Evolutionary conservation across 148 eudicot species (phyloP), one percentile per base, ranked within the genome.

Genomic region (Hydrangea macrophylla): DNA sequence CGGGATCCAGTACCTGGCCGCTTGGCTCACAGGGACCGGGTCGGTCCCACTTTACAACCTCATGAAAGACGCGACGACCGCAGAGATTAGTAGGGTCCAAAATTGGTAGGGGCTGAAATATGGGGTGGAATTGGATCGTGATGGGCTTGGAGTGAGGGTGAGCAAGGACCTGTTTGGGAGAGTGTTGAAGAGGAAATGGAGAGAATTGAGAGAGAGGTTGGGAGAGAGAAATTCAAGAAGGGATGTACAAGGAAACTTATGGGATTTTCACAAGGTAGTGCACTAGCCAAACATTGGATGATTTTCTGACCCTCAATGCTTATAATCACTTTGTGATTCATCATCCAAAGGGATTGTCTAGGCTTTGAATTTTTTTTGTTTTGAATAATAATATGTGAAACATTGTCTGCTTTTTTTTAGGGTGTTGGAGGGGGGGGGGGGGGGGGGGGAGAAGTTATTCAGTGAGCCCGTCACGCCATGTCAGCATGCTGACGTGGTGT

Each of bases 51-150:
- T 90, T 18, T 90, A 90, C 77, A 87, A 90, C 83, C 92, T 90
- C 62, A 90, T 90, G 96, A 92, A 90, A 70, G 96, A 90, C 27
- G 96, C 96, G 0, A 92, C 96, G 1, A 90, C 96, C 3, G 96
- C 96, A 23, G 96, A 90, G 80, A 90, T 90, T 8, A 90, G 96
- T 81, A 68, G 96, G 18, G 90, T 83, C 18, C 96, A 90, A 75
- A 90, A 81, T 75, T 90, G 96, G 96, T 92, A 90, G 79, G 87
- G 96, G 96, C 32, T 90, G 67, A 90, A 81, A 54, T 90, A 90
- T 51, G 77, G 69, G 0, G 90, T 73, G 10, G 96, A 81, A 58
- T 58, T 90, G 48, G 79, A 87, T 28, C 90, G 92, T 17, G 96
- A 89, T 42, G 92, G 83, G 27, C 69, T 79, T 7, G 90, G 92